These are phyloP conservation scores for Aspergillus proliferans DNA, from an alignment of 2,329 filamentous ascomycete genomes.

Conservation along the genomic window DNA sequence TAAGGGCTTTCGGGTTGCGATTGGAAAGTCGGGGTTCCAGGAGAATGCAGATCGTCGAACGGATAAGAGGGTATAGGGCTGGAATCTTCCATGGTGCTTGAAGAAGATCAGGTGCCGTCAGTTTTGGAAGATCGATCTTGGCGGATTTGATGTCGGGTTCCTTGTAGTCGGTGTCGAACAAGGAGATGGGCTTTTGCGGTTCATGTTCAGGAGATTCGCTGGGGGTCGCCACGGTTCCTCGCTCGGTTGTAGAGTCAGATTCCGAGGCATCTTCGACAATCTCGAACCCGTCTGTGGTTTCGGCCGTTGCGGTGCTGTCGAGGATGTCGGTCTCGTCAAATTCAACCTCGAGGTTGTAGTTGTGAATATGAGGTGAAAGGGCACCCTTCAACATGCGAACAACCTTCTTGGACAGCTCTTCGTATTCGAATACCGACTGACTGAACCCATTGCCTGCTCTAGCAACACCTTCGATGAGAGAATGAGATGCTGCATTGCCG, in stretches of 20 bases:
- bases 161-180: conserved; percentile 51
- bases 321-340: conserved; percentile 36
- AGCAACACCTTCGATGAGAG: conserved; percentile 55
- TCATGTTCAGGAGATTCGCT: conserved; percentile 2
- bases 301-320: no score
- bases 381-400: conserved; percentile 69
- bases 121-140: conserved; percentile 43
- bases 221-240: conserved; percentile 2
- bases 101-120: conserved; percentile 52
- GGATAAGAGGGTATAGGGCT: conserved; percentile 59
- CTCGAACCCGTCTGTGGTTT: no score
- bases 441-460: conserved; percentile 54
- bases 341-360: conserved; percentile 59
- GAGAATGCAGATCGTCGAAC: conserved; percentile 61
- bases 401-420: conserved; percentile 63
- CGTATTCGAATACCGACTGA: conserved; percentile 56
- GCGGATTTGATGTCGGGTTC: conserved; percentile 33
- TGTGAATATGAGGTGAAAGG: conserved; percentile 58
- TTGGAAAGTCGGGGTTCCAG: conserved; percentile 48
- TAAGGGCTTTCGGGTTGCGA: conserved; percentile 49
- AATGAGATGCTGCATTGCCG: conserved; percentile 49
- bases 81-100: conserved; percentile 61
- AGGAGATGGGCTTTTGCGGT: conserved; percentile 47
- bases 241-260: conserved; percentile 9
- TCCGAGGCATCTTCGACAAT: conserved; percentile 30